phyloP scores from a whole-genome alignment of 306 rosid genomes.

The Quillaja saponaria region DNA sequence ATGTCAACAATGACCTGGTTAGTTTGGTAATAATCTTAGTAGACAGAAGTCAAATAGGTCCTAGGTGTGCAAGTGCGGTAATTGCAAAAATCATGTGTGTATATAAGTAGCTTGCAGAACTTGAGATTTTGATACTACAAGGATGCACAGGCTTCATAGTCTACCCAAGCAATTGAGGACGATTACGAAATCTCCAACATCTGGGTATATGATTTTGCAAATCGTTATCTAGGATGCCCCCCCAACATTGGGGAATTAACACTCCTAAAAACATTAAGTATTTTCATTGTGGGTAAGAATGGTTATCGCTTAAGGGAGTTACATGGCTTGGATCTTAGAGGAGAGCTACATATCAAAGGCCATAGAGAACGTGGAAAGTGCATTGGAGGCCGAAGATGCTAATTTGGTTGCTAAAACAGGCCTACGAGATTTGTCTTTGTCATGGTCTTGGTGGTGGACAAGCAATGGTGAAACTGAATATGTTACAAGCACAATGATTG shows the following conservation, averaged over 20 bases:
- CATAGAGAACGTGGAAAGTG: neutral
- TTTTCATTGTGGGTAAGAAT: neutral
- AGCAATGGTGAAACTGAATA: neutral
- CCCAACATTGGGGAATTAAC: conserved; percentile 13
- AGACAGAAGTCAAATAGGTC: too few relatives aligned
- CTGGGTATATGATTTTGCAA: neutral
- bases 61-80: too few relatives aligned
- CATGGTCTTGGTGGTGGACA: neutral
- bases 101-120: too few relatives aligned
- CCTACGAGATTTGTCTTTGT: neutral
- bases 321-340: neutral
- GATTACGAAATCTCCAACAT: conserved; percentile 22
- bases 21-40: too few relatives aligned
- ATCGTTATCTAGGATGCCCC: neutral
- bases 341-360: neutral
- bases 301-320: neutral
- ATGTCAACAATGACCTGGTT: too few relatives aligned
- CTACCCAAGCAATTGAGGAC: neutral
- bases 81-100: too few relatives aligned
- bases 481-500: too few relatives aligned
- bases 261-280: neutral
- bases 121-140: neutral
- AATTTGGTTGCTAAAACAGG: neutral
- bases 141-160: neutral
- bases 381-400: conserved; percentile 2